Conservation (phyloP, 139 green algal species). For the Volvox africanus region DNA sequence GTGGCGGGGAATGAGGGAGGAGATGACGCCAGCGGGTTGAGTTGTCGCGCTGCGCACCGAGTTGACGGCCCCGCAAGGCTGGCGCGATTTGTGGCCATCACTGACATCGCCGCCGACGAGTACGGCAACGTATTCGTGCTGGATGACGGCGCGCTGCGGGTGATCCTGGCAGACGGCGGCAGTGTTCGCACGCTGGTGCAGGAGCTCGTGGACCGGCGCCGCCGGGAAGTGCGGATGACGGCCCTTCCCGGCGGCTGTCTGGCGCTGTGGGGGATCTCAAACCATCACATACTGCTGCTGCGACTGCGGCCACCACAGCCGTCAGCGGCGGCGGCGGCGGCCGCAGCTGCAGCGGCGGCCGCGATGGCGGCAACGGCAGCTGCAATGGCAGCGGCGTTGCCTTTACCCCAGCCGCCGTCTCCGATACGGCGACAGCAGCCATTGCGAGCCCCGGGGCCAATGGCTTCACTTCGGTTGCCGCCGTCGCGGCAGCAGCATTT, state of each 20-base stretch:
- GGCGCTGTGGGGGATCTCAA: background rate
- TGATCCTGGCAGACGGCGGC: background rate
- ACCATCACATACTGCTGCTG: background rate
- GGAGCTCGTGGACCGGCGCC: background rate
- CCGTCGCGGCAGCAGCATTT: background rate
- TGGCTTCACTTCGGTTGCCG: background rate
- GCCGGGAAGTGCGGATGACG: background rate
- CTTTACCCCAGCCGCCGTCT: background rate
- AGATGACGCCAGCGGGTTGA: background rate
- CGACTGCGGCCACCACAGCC: too few species aligned
- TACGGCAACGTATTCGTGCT: constrained; percentile 34
- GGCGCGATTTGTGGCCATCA: background rate
- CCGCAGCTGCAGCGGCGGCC: background rate
- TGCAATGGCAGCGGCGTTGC: background rate
- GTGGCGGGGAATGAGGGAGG: background rate
- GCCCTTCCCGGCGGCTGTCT: background rate
- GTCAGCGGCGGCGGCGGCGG: background rate
- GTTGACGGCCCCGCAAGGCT: background rate
- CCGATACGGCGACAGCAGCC: too few species aligned
- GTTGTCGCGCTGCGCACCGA: background rate
- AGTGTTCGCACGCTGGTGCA: background rate
- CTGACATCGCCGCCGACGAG: constrained; percentile 25
- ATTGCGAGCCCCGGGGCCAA: too few species aligned
- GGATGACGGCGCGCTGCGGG: background rate
- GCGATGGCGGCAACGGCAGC: background rate